Percentiles rank a stretch among this genome's conserved stretches.
These are phyloP conservation scores for Ajuga chamaepitys DNA, from an alignment of 257 asterid genomes.

Conservation along the genomic window DNA sequence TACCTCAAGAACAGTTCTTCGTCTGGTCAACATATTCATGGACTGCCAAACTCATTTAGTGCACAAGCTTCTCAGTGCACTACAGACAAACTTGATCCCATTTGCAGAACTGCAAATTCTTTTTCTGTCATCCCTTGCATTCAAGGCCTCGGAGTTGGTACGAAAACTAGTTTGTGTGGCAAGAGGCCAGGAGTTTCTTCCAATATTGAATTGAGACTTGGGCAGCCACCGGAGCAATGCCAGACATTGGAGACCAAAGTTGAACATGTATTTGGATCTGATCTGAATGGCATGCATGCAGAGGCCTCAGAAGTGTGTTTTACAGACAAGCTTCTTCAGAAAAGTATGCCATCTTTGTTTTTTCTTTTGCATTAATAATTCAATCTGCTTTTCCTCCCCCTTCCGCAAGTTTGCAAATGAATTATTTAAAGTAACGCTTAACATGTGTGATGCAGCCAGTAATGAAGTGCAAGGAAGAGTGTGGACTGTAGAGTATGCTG, in stretches of 20 bases:
- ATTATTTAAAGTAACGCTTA: slow-evolving; percentile 3
- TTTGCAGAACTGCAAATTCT: slow-evolving; percentile 21
- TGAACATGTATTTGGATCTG: slow-evolving; percentile 12
- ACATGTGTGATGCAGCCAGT: slow-evolving; percentile 25
- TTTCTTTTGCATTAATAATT: neutral
- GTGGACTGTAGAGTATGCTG: slow-evolving; percentile 18
- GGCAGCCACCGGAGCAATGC: slow-evolving; percentile 39
- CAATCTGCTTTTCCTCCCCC: neutral
- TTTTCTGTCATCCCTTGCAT: slow-evolving; percentile 14
- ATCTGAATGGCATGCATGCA: slow-evolving; percentile 11
- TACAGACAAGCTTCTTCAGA: slow-evolving; percentile 21
- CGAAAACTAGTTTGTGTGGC: slow-evolving; percentile 6
- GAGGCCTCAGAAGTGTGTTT: slow-evolving; percentile 14
- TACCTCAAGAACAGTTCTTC: slow-evolving; percentile 14
- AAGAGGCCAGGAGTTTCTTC: slow-evolving; percentile 34
- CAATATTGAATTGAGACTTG: slow-evolving; percentile 45
- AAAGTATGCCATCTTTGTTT: slow-evolving; percentile 20
- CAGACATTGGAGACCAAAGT: slow-evolving; percentile 23
- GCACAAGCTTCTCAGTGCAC: slow-evolving; percentile 22
- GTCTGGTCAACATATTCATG: slow-evolving; percentile 18
- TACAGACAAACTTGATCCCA: slow-evolving; percentile 17
- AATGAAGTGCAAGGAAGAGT: slow-evolving; percentile 22
- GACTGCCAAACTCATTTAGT: slow-evolving; percentile 23
- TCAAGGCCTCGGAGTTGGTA: slow-evolving; percentile 20
- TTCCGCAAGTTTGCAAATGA: neutral